Percentiles rank a stretch among this genome's conserved stretches.
phyloP scores from a whole-genome alignment of 2,329 filamentous ascomycete genomes.

The Aspergillus sp. region DNA sequence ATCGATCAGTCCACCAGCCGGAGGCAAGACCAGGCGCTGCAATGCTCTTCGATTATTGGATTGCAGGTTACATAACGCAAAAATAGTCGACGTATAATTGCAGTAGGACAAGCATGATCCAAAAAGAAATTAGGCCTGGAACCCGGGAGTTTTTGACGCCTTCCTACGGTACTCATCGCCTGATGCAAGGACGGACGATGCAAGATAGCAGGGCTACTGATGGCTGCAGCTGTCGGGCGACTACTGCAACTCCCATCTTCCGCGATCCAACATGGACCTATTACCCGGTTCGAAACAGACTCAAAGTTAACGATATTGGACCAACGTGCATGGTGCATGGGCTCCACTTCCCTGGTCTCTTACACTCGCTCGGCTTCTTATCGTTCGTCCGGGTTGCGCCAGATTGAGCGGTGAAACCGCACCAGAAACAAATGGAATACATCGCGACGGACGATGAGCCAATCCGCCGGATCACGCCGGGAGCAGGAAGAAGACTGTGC shows the following conservation, averaged over 20 bases:
- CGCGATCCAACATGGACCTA: slow-evolving; percentile 15
- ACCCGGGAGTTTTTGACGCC: slow-evolving; percentile 14
- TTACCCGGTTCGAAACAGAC: slow-evolving; percentile 16
- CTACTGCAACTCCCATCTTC: slow-evolving; percentile 21
- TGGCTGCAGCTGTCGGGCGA: slow-evolving; percentile 18
- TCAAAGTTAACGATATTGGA: slow-evolving; percentile 21
- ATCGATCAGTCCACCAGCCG: background rate
- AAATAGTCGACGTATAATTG: background rate
- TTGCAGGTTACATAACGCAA: slow-evolving; percentile 5
- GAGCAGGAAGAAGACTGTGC: slow-evolving; percentile 14
- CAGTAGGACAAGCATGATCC: slow-evolving; percentile 6
- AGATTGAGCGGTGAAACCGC: slow-evolving; percentile 27
- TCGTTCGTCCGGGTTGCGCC: slow-evolving; percentile 20
- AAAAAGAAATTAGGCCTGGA: slow-evolving; percentile 6
- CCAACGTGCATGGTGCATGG: slow-evolving; percentile 22
- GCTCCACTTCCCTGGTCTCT: slow-evolving; percentile 17
- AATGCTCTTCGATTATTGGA: slow-evolving; percentile 4
- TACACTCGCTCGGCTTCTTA: slow-evolving; percentile 20
- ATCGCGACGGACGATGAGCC: slow-evolving; percentile 14
- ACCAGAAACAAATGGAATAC: slow-evolving; percentile 17
- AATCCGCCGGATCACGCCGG: slow-evolving; percentile 26
- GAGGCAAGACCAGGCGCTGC: slow-evolving; percentile 1
- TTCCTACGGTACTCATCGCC: background rate
- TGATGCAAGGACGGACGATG: slow-evolving; percentile 21
- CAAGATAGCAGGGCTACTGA: slow-evolving; percentile 23